Conservation (phyloP, 2,329 filamentous ascomycete species). For the Teratosphaeria viscida region DNA sequence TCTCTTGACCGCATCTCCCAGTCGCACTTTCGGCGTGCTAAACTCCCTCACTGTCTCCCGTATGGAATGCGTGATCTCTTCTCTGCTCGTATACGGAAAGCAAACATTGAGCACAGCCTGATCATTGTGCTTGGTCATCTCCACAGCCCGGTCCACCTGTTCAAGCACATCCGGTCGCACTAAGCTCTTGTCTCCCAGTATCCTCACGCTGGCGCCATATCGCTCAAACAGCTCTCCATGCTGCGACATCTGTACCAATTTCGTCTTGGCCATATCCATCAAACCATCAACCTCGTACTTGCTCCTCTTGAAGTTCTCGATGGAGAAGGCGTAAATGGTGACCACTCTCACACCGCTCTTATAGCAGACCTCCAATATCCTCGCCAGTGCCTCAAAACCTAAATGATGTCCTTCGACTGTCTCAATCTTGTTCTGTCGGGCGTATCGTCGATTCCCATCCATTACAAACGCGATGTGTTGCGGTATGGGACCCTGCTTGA, state of each 20-base stretch:
- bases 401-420: slow-evolving; percentile 92
- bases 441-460: slow-evolving; percentile 95
- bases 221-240: slow-evolving; percentile 88
- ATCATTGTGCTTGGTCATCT: slow-evolving; percentile 78
- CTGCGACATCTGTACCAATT: slow-evolving; percentile 80
- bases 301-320: slow-evolving; percentile 96
- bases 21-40: slow-evolving; percentile 43
- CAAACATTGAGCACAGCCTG: slow-evolving; percentile 78
- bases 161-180: slow-evolving; percentile 80
- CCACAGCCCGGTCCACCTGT: slow-evolving; percentile 75
- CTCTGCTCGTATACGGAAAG: slow-evolving; percentile 92
- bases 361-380: slow-evolving; percentile 96
- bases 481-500: slow-evolving; percentile 84
- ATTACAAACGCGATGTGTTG: slow-evolving; percentile 98
- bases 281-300: slow-evolving; percentile 93
- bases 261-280: slow-evolving; percentile 96
- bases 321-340: slow-evolving; percentile 96
- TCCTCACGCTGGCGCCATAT: slow-evolving; percentile 77
- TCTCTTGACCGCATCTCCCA: slow-evolving; percentile 33
- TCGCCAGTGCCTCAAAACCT: slow-evolving; percentile 87
- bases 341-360: slow-evolving; percentile 94
- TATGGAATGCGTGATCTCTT: slow-evolving; percentile 88
- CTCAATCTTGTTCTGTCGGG: slow-evolving; percentile 81
- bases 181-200: slow-evolving; percentile 74
- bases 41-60: slow-evolving; percentile 81